Percentiles rank a stretch among this genome's conserved stretches.
Evolutionary conservation across 2,329 filamentous ascomycete species (phyloP).

Genomic region (Chaetomiaceae sp.): DNA sequence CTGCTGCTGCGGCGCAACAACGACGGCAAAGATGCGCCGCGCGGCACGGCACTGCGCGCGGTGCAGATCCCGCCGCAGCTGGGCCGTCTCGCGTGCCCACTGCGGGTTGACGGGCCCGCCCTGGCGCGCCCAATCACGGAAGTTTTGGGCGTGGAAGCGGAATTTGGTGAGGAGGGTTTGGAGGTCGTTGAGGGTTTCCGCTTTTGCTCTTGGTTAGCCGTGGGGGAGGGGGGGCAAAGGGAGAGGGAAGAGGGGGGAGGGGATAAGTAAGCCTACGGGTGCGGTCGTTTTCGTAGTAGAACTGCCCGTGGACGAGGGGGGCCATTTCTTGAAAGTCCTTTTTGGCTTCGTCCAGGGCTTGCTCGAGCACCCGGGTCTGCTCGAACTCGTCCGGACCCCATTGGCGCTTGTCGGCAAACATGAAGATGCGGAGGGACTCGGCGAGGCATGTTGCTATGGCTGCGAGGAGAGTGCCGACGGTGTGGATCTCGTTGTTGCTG

Average conservation of each 20-base stretch:
- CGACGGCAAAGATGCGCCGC: constrained; percentile 49
- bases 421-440: constrained; percentile 50
- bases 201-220: constrained; percentile 29
- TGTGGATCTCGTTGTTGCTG: constrained; percentile 28
- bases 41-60: constrained; percentile 55
- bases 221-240: background rate
- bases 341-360: constrained; percentile 54
- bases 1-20: no score
- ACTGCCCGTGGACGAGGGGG: constrained; percentile 49
- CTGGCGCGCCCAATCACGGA: constrained; percentile 50
- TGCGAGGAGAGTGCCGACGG: constrained; percentile 55
- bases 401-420: constrained; percentile 53
- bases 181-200: constrained; percentile 49
- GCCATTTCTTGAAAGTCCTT: constrained; percentile 56
- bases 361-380: constrained; percentile 51
- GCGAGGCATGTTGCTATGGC: constrained; percentile 51
- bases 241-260: background rate
- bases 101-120: constrained; percentile 52
- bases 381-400: constrained; percentile 58
- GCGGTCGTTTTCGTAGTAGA: constrained; percentile 55
- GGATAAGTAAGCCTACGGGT: constrained; percentile 40
- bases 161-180: constrained; percentile 42
- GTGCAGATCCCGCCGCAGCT: constrained; percentile 48
- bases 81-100: constrained; percentile 51
- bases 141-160: constrained; percentile 43